Evolutionary conservation across 148 eudicot species (phyloP).

Genomic region (Silene uniflora): DNA sequence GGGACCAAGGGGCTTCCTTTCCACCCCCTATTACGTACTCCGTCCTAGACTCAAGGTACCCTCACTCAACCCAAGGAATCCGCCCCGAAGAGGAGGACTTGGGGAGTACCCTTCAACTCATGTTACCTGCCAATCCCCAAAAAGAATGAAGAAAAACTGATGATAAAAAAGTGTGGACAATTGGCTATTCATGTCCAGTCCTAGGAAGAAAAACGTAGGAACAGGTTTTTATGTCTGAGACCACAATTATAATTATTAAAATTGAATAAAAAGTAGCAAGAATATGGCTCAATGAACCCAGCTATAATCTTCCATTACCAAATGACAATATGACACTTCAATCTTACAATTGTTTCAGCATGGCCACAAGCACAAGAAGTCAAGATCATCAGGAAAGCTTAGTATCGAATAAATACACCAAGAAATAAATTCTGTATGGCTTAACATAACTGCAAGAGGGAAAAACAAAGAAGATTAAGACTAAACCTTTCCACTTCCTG

Average conservation of each 20-base stretch:
- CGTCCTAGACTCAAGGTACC: too few species aligned
- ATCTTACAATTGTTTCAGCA: neutral
- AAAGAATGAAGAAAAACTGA: too few species aligned
- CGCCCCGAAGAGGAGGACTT: too few species aligned
- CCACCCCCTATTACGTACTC: too few species aligned
- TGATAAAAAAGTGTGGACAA: too few species aligned
- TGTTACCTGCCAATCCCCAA: too few species aligned
- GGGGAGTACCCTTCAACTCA: too few species aligned
- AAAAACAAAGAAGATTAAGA: constrained; percentile 13
- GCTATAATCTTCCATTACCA: neutral
- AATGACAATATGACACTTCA: constrained; percentile 1
- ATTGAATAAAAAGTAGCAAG: neutral
- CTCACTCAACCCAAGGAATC: too few species aligned
- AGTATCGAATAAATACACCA: neutral
- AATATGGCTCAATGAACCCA: neutral
- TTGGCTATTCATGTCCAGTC: too few species aligned
- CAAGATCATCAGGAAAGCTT: neutral
- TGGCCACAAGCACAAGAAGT: constrained; percentile 5
- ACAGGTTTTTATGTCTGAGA: too few species aligned
- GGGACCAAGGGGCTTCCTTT: too few species aligned
- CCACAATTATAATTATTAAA: neutral
- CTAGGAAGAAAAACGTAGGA: too few species aligned
- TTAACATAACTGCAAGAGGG: neutral
- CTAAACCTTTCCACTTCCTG: constrained; percentile 94
- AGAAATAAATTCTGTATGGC: neutral